These are phyloP conservation scores for Apiospora kogelbergensis DNA, from an alignment of 2,329 filamentous ascomycete genomes.

Conservation along the genomic window DNA sequence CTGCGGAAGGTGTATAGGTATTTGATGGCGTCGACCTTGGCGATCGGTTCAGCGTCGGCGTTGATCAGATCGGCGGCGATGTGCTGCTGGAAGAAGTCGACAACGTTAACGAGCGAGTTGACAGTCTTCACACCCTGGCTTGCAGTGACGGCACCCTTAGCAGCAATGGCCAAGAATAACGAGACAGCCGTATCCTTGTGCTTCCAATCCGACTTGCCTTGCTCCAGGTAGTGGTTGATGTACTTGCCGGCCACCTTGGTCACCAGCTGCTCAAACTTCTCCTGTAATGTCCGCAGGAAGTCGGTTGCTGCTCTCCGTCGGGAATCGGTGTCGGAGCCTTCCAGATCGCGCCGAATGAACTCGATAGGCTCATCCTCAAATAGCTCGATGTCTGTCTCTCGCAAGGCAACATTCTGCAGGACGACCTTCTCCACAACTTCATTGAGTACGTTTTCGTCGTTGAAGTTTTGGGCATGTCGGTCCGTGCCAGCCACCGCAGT, in stretches of 20 bases:
- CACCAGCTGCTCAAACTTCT: constrained; percentile 82
- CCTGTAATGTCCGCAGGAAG: constrained; percentile 85
- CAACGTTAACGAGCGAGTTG: constrained; percentile 83
- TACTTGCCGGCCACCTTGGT: constrained; percentile 87
- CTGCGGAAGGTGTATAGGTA: constrained; percentile 97
- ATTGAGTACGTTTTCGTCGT: constrained; percentile 73
- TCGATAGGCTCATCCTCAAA: constrained; percentile 99
- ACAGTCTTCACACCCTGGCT: constrained; percentile 88
- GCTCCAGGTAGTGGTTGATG: constrained; percentile 81
- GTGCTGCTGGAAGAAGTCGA: constrained; percentile 92
- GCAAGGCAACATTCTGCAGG: constrained; percentile 84
- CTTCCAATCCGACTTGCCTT: constrained; percentile 85
- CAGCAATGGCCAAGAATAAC: constrained; percentile 89
- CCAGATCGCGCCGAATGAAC: constrained; percentile 91
- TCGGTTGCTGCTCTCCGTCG: constrained; percentile 89
- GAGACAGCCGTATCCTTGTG: constrained; percentile 98
- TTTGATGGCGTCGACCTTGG: constrained; percentile 98
- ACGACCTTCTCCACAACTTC: constrained; percentile 97
- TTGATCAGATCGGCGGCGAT: constrained; percentile 84
- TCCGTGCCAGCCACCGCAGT: constrained; percentile 81
- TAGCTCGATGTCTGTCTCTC: constrained; percentile 91
- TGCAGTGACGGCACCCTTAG: constrained; percentile 84
- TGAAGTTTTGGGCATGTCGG: constrained; percentile 82
- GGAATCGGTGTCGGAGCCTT: constrained; percentile 95
- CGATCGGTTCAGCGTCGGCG: constrained; percentile 73